A percentile compares a stretch with the other conserved stretches of the same genome.
phyloP scores from a whole-genome alignment of 208 protist species.

The Angomonas ambiguus region DNA sequence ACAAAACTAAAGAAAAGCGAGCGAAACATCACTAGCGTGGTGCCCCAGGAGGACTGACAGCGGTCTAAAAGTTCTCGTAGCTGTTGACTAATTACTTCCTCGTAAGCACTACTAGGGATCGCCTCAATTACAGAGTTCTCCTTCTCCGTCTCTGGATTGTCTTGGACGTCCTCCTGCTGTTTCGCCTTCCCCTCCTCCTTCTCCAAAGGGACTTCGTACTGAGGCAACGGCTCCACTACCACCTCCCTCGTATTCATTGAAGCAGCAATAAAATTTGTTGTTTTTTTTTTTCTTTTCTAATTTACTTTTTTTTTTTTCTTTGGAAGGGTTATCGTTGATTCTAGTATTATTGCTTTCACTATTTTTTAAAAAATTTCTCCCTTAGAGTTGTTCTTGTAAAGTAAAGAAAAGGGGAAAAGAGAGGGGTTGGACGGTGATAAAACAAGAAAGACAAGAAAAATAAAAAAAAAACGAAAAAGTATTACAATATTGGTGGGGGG shows the following conservation, averaged over 20 bases:
- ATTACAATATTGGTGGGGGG: background rate
- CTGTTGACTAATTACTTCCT: conserved; percentile 51
- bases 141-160: background rate
- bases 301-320: background rate
- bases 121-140: conserved; percentile 13
- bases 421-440: conserved; percentile 1
- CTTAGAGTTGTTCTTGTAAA: no score
- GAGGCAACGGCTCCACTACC: background rate
- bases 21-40: conserved; percentile 31
- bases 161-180: no score
- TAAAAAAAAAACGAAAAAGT: conserved; percentile 11
- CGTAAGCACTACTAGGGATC: conserved; percentile 63
- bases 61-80: conserved; percentile 47
- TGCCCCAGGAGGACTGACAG: conserved; percentile 30
- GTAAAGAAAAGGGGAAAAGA: background rate
- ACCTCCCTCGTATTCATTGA: conserved; percentile 16
- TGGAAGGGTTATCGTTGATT: no score
- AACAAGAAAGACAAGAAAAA: conserved; percentile 13
- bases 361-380: background rate
- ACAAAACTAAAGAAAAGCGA: conserved; percentile 42
- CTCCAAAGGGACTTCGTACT: background rate
- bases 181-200: background rate
- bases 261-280: background rate
- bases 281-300: background rate
- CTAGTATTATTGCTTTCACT: background rate